Evolutionary conservation across 2,329 filamentous ascomycete species (phyloP).

Genomic region (Raffaelea albimanens): DNA sequence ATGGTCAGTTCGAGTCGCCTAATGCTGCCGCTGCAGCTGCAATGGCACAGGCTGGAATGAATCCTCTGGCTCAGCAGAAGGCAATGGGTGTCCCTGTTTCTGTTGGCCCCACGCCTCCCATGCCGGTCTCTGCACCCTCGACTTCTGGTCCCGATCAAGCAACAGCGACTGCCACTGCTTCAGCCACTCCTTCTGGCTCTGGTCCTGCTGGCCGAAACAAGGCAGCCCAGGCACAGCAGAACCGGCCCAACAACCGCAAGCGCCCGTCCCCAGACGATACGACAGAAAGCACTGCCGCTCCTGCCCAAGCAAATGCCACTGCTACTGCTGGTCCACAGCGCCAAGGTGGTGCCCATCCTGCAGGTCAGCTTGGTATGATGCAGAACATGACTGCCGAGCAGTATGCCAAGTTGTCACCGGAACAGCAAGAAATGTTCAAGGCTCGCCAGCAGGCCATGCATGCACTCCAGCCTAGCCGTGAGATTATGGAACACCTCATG

Average conservation of each 20-base stretch:
- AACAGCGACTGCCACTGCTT: neutral
- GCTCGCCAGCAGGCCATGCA: constrained; percentile 10
- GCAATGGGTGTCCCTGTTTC: neutral
- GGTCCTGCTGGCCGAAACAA: constrained; percentile 2
- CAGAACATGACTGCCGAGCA: constrained; percentile 24
- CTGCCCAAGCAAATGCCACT: neutral
- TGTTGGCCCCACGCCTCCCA: neutral
- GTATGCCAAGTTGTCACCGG: constrained; percentile 31
- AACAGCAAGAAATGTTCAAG: constrained; percentile 26
- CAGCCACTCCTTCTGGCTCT: neutral
- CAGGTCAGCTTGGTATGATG: constrained; percentile 16
- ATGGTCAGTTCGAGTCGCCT: constrained; percentile 10
- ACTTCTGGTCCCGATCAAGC: neutral
- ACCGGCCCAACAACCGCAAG: constrained; percentile 9
- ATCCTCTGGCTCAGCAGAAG: constrained; percentile 2
- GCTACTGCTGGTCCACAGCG: no score
- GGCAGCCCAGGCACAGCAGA: constrained; percentile 4
- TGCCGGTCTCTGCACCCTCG: neutral
- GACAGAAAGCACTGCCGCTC: neutral
- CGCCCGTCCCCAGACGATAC: constrained; percentile 6
- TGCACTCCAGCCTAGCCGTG: constrained; percentile 20
- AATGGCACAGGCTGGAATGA: neutral
- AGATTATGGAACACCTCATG: constrained; percentile 27
- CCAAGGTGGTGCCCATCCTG: neutral
- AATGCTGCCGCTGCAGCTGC: constrained; percentile 6